Evolutionary conservation across 1,284 basidiomycete species (phyloP), one percentile per base, ranked within the genome.

Genomic region (Prillingera fragicola): DNA sequence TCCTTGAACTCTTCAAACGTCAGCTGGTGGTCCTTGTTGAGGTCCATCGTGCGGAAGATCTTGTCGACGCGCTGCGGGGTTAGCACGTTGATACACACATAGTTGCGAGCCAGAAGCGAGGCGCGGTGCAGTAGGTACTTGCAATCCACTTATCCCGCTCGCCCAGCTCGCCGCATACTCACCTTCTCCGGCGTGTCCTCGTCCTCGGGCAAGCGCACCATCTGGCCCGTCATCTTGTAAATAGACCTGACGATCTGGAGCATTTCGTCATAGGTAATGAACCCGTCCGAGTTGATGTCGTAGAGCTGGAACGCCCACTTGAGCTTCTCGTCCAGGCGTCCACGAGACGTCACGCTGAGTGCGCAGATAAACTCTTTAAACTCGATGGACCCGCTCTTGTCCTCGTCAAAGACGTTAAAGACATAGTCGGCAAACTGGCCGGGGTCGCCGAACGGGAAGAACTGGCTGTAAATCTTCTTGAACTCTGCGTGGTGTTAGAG

Each of bases 261-360:
- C 91, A 99, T 99, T 74, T 99, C 95, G 60, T 94, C 85, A 71
- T 96, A 95, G 33, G 92, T 94, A 73, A 97, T 96, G 60, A 79
- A 85, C 3, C 92, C 94, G 65, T 97, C 92, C 55, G 87, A 88
- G 74, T 99, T 89, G 63, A 98, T 97, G 69, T 99, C 95, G 71
- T 99, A 99, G 36, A 99, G 77, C 72, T 98, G 91, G 81, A 98
- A 99, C 8, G 95, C 95, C 95, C 91, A 99, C 76, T 90, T 90
- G 57, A 99, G 84, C 75, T 99, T 99, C 77, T 99, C 95, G 67
- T 99, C 95, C 44, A 98, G 73, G 51, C 85, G 77, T 5, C 95
- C 95, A 47, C 95, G 81, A 52, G 85, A 89, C 3, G 95, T 99
- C 54, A 98, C 83, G 65, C 84, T 88, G 51, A 99, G 81, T 1